These are phyloP conservation scores for Paramarasmius palmivorus DNA, from an alignment of 1,284 basidiomycete species.

Conservation along the genomic window DNA sequence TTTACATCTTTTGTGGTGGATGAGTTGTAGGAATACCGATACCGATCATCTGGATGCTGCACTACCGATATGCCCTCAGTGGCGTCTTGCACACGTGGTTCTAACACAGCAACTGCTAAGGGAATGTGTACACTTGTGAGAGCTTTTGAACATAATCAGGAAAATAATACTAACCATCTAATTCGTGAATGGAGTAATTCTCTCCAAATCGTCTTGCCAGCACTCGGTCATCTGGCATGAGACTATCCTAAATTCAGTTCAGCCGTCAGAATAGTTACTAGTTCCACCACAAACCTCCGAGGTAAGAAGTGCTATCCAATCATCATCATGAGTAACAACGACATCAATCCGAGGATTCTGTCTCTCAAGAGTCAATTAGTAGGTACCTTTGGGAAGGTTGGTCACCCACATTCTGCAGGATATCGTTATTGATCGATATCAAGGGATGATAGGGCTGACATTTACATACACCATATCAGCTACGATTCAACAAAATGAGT, in stretches of 20 bases:
- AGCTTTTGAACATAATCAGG: no score
- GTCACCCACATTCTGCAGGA: conserved; percentile 3
- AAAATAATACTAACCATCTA: no score
- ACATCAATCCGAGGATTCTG: background rate
- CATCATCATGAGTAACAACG: background rate
- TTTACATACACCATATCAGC: background rate
- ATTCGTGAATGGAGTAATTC: no score
- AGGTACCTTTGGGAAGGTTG: no score
- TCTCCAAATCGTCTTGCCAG: background rate
- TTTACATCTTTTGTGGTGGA: no score
- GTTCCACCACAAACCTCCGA: background rate
- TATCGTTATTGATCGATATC: conserved; percentile 2
- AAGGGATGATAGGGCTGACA: conserved; percentile 7
- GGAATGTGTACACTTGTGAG: no score
- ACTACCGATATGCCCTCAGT: no score
- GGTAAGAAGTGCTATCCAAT: background rate
- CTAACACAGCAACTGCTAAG: no score
- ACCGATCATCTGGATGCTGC: no score
- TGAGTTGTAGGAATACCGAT: no score
- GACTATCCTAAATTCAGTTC: background rate
- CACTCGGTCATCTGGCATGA: background rate
- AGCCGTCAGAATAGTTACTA: background rate
- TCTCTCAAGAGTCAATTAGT: no score
- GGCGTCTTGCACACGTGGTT: no score
- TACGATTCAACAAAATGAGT: background rate